Base-by-base conservation (phyloP, 1,284 basidiomycete species). In the Meripilus lineatus region DNA sequence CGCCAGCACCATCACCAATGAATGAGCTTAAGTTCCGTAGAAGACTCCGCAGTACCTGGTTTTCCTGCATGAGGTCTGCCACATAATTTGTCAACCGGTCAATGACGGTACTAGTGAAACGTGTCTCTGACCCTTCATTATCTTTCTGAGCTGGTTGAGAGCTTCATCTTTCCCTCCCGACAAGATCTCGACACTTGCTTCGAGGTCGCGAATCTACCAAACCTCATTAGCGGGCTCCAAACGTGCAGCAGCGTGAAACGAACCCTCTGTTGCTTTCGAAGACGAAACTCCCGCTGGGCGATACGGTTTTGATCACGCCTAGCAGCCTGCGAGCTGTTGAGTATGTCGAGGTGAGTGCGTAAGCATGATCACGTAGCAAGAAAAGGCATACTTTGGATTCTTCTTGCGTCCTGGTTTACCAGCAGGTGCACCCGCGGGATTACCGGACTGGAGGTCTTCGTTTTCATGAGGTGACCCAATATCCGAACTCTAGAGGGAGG, bases 131-230 rank as follows among this genome's bases (percentile, higher is more conserved):
- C 85, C 85, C 69, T 81, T 87, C 45, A 93, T 69, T 40, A 93
- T 84, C 53, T 86, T 82, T 47, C 84, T 74, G 72, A 93, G 75
- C 61, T 93, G 84, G 23, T 78, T 78, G 47, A 91, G 69, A 7
- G 89, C 84, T 62, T 93, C 89, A 72, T 93, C 91, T 57, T 90
- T 85, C 42, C 87, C 87, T 17, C 87, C 89, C 7, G 91, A 94
- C 15, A 93, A 74, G 15, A 95, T 83, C 63, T 93, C 90, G 10
- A 94, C 90, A 30, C 88, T 81, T 11, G 90, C 90, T 66, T 95
- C 92, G 32, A 95, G 79, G 64, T 94, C 92, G 18, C 91, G 88
- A 62, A 94, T 93, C 89, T 93, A 56, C 17, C 21, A 38, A 40
- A 46, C 24, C 11, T 32, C 10, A 35, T 54, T 22, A 56, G 43